These are phyloP conservation scores for Magnolia kwangsiensis DNA, from an alignment of 164 flowering plant genomes.

Conservation along the genomic window DNA sequence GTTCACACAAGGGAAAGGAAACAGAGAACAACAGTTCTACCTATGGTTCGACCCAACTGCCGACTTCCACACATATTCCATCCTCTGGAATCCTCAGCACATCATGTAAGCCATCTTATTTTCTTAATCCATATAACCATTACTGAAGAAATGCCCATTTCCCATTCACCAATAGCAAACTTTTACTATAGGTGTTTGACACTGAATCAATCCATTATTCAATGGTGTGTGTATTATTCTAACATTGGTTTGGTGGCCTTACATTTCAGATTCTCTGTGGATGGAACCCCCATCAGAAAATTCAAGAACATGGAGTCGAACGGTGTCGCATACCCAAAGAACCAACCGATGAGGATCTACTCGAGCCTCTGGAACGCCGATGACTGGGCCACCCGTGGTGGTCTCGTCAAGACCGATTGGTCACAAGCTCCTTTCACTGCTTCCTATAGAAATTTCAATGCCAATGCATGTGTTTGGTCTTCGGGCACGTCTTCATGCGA, in stretches of 20 bases:
- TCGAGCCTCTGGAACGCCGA: conserved; percentile 9
- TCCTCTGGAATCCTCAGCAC: conserved; percentile 13
- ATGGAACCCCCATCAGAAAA: conserved; percentile 4
- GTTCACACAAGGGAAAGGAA: conserved; percentile 26
- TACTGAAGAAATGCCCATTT: no score
- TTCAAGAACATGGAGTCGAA: not conserved
- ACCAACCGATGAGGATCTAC: conserved; percentile 7
- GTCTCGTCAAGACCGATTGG: conserved; percentile 9
- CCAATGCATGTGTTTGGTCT: not conserved
- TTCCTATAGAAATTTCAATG: not conserved
- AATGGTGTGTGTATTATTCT: not conserved
- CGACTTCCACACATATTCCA: conserved; percentile 10
- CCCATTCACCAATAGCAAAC: not conserved
- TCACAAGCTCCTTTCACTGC: conserved; percentile 7
- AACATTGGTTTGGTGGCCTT: not conserved
- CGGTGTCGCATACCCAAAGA: conserved; percentile 5
- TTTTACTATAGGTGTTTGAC: not conserved
- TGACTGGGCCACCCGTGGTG: conserved; percentile 10
- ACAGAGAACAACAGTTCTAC: conserved; percentile 29
- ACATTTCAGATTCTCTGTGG: not conserved
- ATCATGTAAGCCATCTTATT: not conserved
- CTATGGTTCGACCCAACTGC: conserved; percentile 14
- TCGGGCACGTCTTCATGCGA: not conserved
- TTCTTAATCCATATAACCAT: not conserved
- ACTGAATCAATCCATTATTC: not conserved